Percentiles rank a stretch among this genome's conserved stretches.
phyloP scores from a whole-genome alignment of 2,329 filamentous ascomycete species.

The Trichoderma sp. region DNA sequence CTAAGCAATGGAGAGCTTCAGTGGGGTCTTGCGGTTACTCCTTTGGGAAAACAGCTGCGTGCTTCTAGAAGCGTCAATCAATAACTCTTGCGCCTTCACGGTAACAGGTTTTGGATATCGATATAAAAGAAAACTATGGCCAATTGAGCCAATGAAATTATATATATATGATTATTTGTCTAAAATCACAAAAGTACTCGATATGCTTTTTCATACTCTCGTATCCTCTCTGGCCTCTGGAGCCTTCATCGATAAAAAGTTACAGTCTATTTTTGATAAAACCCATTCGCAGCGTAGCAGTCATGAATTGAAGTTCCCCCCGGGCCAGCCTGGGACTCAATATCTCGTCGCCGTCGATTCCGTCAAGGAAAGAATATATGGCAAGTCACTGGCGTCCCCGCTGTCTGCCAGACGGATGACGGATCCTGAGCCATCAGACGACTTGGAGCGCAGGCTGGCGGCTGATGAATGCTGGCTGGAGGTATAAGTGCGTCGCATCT shows the following conservation, averaged over 20 bases:
- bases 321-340: background rate
- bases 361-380: conserved; percentile 41
- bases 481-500: conserved; percentile 44
- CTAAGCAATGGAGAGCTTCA: background rate
- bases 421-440: conserved; percentile 42
- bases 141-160: background rate
- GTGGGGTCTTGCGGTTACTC: background rate
- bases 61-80: background rate
- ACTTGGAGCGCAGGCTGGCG: conserved; percentile 42
- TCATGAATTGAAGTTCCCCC: background rate
- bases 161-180: background rate
- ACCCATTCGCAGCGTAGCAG: background rate
- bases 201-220: background rate
- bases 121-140: background rate
- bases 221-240: background rate
- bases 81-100: background rate
- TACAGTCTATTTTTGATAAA: background rate
- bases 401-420: conserved; percentile 51
- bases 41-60: conserved; percentile 6
- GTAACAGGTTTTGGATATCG: background rate
- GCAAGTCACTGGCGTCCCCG: conserved; percentile 36
- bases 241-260: background rate
- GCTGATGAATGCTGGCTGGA: conserved; percentile 43
- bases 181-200: background rate
- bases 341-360: conserved; percentile 34